Conservation (phyloP, 2,329 filamentous ascomycete species). For the Akanthomyces dipterigenus region DNA sequence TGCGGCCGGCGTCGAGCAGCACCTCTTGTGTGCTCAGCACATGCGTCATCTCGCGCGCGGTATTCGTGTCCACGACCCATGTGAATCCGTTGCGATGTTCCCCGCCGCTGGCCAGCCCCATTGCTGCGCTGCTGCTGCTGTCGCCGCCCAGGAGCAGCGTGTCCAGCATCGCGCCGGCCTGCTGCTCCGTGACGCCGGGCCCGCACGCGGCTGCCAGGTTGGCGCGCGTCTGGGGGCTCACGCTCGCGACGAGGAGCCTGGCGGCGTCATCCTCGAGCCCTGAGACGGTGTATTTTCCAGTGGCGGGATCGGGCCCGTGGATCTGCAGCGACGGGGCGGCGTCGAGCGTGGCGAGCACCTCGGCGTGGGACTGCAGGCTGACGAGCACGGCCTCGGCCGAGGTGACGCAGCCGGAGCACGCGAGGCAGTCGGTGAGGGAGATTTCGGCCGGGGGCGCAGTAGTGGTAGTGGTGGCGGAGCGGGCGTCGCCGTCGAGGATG, state of each 20-base stretch:
- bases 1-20: slow-evolving; percentile 30
- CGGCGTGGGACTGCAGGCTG: slow-evolving; percentile 84
- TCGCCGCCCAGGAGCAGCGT: slow-evolving; percentile 61
- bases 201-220: slow-evolving; percentile 81
- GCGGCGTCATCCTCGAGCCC: slow-evolving; percentile 53
- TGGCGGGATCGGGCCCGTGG: slow-evolving; percentile 22
- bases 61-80: slow-evolving; percentile 88
- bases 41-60: slow-evolving; percentile 74
- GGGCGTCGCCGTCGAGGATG: slow-evolving; percentile 78
- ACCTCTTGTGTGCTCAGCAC: slow-evolving; percentile 72
- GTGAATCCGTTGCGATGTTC: slow-evolving; percentile 70
- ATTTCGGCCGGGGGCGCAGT: slow-evolving; percentile 75
- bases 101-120: slow-evolving; percentile 61
- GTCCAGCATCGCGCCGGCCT: slow-evolving; percentile 77
- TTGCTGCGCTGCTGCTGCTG: slow-evolving; percentile 46
- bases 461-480: slow-evolving; percentile 36
- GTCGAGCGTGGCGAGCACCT: slow-evolving; percentile 80
- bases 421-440: slow-evolving; percentile 92
- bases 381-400: slow-evolving; percentile 97
- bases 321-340: slow-evolving; percentile 46
- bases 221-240: slow-evolving; percentile 85
- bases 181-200: slow-evolving; percentile 59
- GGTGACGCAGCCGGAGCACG: slow-evolving; percentile 95
- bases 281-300: slow-evolving; percentile 34
- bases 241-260: slow-evolving; percentile 82